phyloP scores from a whole-genome alignment of 202 grass and related monocot species.

The Zizania palustris region DNA sequence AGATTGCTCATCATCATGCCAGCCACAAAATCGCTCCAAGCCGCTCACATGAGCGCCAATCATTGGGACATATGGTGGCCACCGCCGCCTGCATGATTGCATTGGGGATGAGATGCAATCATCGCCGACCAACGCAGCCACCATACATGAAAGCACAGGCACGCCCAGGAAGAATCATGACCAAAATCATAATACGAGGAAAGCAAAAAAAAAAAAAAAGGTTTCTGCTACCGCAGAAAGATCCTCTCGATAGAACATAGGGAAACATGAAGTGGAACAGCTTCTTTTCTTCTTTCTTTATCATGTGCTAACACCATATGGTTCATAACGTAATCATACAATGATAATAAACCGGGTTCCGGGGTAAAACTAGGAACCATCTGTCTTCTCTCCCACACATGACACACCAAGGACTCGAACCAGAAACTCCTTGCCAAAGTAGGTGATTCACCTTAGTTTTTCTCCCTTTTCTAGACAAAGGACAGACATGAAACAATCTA shows the following conservation, averaged over 20 bases:
- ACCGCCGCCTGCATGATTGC: neutral
- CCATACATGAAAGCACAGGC: neutral
- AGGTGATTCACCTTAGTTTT: conserved; percentile 15
- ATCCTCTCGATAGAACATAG: neutral
- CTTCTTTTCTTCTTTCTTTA: neutral
- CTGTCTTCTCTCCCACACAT: neutral
- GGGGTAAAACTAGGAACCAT: conserved; percentile 37
- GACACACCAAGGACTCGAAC: neutral
- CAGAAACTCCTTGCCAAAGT: neutral
- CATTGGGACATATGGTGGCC: neutral
- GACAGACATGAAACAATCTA: conserved; percentile 1
- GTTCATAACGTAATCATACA: conserved; percentile 22
- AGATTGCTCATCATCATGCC: neutral
- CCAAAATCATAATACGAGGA: neutral
- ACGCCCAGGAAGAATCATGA: neutral
- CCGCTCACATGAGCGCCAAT: conserved; percentile 25
- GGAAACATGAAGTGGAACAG: neutral
- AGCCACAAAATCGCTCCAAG: neutral
- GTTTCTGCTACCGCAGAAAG: neutral
- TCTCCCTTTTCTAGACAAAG: neutral
- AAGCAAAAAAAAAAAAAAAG: neutral
- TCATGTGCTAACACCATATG: neutral
- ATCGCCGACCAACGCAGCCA: neutral
- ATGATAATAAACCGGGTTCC: conserved; percentile 14
- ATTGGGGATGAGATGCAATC: conserved; percentile 13